Conservation (phyloP, 306 rosid genomes). For the Medicago lupulina region DNA sequence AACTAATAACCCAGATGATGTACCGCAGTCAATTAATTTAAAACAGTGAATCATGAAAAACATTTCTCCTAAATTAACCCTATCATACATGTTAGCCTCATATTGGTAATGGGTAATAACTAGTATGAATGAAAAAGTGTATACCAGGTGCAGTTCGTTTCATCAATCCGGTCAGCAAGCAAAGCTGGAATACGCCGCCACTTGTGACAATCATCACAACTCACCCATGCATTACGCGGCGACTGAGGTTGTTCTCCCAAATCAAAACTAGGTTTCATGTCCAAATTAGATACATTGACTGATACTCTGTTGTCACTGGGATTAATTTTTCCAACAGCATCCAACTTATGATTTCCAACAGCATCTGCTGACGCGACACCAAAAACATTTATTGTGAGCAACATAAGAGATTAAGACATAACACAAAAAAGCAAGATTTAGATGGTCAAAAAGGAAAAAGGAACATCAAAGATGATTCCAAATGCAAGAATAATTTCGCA, state of each 20-base stretch:
- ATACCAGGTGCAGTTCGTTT: slow-evolving; percentile 88
- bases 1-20: slow-evolving; percentile 1
- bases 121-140: slow-evolving; percentile 35
- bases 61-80: slow-evolving; percentile 24
- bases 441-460: slow-evolving; percentile 28
- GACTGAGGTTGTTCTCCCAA: slow-evolving; percentile 61
- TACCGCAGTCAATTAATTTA: slow-evolving; percentile 16
- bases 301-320: slow-evolving; percentile 46
- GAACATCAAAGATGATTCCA: slow-evolving; percentile 28
- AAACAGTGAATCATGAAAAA: slow-evolving; percentile 20
- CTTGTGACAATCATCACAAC: slow-evolving; percentile 91
- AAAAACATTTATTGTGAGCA: slow-evolving; percentile 37
- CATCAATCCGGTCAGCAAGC: slow-evolving; percentile 84
- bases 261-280: slow-evolving; percentile 51
- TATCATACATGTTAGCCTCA: slow-evolving; percentile 32
- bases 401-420: slow-evolving; percentile 31
- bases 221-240: slow-evolving; percentile 87
- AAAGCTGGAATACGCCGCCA: slow-evolving; percentile 95
- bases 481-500: slow-evolving; percentile 35
- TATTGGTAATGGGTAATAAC: background rate
- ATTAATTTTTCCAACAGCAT: slow-evolving; percentile 47
- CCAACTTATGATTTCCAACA: slow-evolving; percentile 58
- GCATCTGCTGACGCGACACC: slow-evolving; percentile 40
- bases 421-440: slow-evolving; percentile 27
- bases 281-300: slow-evolving; percentile 46